Evolutionary conservation across 345 rosid genomes (phyloP), one percentile per base, ranked within the genome.

Genomic region (Eucalyptus pauciflora): DNA sequence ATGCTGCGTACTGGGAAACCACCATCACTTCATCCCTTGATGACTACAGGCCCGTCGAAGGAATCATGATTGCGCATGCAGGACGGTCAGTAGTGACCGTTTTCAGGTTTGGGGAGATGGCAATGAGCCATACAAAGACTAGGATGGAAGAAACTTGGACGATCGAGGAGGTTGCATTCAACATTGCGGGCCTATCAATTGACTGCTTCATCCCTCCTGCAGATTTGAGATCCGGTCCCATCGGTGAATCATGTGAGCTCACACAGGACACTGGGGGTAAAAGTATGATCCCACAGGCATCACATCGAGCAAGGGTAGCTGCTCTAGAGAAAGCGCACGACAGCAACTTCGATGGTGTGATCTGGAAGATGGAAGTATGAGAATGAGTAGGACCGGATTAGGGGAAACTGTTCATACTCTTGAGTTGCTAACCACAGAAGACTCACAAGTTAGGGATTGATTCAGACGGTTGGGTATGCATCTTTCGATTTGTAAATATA

Each of bases 51-150:
- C 88, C 92, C 4, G 93, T 93, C 12, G 94, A 93, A 62, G 95
- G 95, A 62, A 92, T 93, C 86, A 91, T 93, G 95, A 92, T 93
- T 50, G 95, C 95, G 20, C 95, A 93, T 86, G 90, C 94, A 2
- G 95, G 95, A 27, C 93, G 89, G 13, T 92, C 95, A 8, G 91
- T 91, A 25, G 95, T 91, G 86, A 92, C 94, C n/a, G 92, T 93
- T 41, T 92, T 92, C 89, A 92, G 92, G 88, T 93, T 93, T 15
- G 95, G 94, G 17, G 94, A 93, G 89, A 89, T 88, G 41, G 93
- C 94, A 13, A 92, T 93, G 95, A 93, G 94, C 90, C 94, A 93
- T 60, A 88, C 87, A 7, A 91, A 87, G 86, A 90, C 92, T 4
- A 86, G 87, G 88, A 88, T 90, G 90, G 90, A 90, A 37, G 91